phyloP scores from a whole-genome alignment of 2,329 filamentous ascomycete species.

The Penicillium sp. region DNA sequence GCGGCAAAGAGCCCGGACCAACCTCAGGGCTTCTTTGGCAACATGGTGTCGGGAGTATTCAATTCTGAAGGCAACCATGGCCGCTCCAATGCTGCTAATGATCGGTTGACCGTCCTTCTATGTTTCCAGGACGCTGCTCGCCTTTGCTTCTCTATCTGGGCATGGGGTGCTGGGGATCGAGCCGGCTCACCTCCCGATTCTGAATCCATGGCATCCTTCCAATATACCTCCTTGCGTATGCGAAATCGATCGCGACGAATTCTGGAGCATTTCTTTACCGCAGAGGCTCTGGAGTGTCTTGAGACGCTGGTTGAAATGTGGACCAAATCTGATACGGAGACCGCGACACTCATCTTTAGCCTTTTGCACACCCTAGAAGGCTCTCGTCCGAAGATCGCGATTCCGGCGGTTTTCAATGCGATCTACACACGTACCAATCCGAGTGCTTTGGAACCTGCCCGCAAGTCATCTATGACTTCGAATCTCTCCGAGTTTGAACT shows the following conservation, averaged over 20 bases:
- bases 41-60: conserved; percentile 91
- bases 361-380: conserved; percentile 89
- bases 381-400: conserved; percentile 85
- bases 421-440: conserved; percentile 95
- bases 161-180: conserved; percentile 72
- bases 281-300: conserved; percentile 89
- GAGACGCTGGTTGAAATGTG: conserved; percentile 89
- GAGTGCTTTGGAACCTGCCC: conserved; percentile 72
- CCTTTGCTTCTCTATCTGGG: conserved; percentile 93
- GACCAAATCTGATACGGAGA: conserved; percentile 60
- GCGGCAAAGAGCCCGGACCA: conserved; percentile 78
- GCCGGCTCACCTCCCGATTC: conserved; percentile 59
- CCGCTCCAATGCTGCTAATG: conserved; percentile 88
- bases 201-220: conserved; percentile 78
- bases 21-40: conserved; percentile 86
- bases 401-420: conserved; percentile 93
- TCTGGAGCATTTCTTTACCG: conserved; percentile 88
- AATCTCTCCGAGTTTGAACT: conserved; percentile 82
- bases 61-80: conserved; percentile 74
- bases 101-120: conserved; percentile 88
- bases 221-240: conserved; percentile 88
- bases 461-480: conserved; percentile 87
- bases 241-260: conserved; percentile 85
- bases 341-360: conserved; percentile 73
- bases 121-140: conserved; percentile 95